Evolutionary conservation across 1,139 yeast species (phyloP), one percentile per base, ranked within the genome.

Genomic region (Wickerhamiella infanticola): DNA sequence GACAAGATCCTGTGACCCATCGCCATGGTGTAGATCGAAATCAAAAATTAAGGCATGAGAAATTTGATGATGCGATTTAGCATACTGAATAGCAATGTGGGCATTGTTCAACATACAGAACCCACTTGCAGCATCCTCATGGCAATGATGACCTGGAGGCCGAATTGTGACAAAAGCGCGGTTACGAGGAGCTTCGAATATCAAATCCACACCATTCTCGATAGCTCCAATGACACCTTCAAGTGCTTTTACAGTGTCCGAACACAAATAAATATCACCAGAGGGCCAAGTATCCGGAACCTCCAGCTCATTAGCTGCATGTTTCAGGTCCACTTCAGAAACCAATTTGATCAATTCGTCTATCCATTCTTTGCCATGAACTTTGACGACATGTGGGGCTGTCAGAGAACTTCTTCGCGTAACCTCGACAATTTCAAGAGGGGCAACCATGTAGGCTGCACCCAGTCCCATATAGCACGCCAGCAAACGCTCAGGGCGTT

Each of bases 71-170:
- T 67, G 63, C 45, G 69, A 74, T 49, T 71, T 73, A 0, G 94
- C 94, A 58, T 84, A 84, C 57, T 83, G 93, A 36, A 82, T 76
- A 3, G 82, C 88, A 45, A 84, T 75, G 52, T 83, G 94, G 0
- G 80, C 94, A 56, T 84, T 84, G 63, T 84, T 84, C 48, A 84
- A 67, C 44, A 84, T 64, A 61, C 95, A 84, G 59, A 84, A 84
- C n/a, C 95, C 95, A 37, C 88, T 78, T 0, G 95, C 94, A 23
- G 77, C 71, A 50, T 81, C 76, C 0, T 86, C 81, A 56, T 82
- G 94, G n/a, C 86, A 80, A 60, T 84, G 95, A 58, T 84, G 95
- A 1, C 95, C 95, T 0, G 94, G 94, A 2, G 94, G 94, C 47
- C 94, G 68, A 41, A 83, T 73, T 3, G 78, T 75, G 0, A 79